phyloP scores from a whole-genome alignment of 2,329 filamentous ascomycete genomes.

The Aspergillus sp. region DNA sequence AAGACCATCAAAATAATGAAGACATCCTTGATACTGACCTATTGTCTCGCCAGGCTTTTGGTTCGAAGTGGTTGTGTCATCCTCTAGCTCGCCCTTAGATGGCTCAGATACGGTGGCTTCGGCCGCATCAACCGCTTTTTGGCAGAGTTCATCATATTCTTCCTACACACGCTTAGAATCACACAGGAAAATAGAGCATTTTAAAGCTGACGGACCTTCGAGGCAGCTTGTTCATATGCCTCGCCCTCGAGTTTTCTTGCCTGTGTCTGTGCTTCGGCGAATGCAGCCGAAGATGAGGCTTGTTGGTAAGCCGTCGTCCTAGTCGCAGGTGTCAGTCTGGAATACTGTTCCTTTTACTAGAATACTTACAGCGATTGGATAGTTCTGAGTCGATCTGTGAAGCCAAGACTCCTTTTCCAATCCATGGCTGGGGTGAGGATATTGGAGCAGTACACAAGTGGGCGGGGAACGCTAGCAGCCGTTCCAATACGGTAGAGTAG shows the following conservation, averaged over 20 bases:
- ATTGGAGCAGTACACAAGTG: neutral
- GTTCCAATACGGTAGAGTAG: neutral
- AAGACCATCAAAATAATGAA: conserved; percentile 64
- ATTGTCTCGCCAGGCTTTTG: conserved; percentile 42
- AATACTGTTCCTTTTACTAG: neutral
- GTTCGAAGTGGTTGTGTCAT: conserved; percentile 22
- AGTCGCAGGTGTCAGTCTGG: conserved; percentile 17
- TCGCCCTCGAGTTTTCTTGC: conserved; percentile 64
- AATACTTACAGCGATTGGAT: conserved; percentile 62
- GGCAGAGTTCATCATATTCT: conserved; percentile 51
- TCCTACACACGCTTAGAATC: conserved; percentile 46
- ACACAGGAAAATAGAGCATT: neutral
- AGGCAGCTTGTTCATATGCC: conserved; percentile 38
- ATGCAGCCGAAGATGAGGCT: conserved; percentile 44
- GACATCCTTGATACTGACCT: conserved; percentile 57
- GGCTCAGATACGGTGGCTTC: conserved; percentile 23
- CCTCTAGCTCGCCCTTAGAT: conserved; percentile 20
- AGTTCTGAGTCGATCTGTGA: conserved; percentile 61
- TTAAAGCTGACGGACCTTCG: conserved; percentile 30
- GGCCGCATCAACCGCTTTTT: conserved; percentile 37
- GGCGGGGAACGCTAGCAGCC: neutral
- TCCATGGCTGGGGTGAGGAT: conserved; percentile 5
- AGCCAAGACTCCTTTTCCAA: conserved; percentile 57
- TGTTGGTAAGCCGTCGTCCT: conserved; percentile 52
- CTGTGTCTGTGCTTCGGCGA: conserved; percentile 52